Base-by-base conservation (phyloP, 768 basidiomycete species). In the Gyrodon lividus region DNA sequence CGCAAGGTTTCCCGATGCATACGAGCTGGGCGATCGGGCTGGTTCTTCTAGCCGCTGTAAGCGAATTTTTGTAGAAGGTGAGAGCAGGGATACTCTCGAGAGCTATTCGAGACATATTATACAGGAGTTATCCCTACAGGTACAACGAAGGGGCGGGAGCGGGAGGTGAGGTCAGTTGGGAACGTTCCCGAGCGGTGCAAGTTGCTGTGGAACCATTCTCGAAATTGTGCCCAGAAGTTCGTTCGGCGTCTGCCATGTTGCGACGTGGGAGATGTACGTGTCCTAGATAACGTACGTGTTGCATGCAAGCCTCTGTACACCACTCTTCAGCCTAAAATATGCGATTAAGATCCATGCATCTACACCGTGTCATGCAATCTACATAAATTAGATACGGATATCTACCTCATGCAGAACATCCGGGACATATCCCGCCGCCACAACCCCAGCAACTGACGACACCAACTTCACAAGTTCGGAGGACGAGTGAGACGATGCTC, bases 361-460 rank as follows among this genome's bases (percentile, higher is more conserved):
- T n/a, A n/a, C n/a, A 40, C 39, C 52, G 49, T 51, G 42, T n/a
- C 41, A 40, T 23, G 5, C 12, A 41, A 31, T 31, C 1, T 14
- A 28, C 13, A 14, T 37, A 52, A 10, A 34, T 26, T 37, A 40
- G 35, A 31, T 45, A 40, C 31, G 33, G 24, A 39, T 19, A 22
- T 24, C 34, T 5, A 19, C 42, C 19, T 67, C 58, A 75, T 34
- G 72, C 64, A 48, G 83, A 75, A 64, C 89, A 91, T 5, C 81
- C 84, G 45, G 82, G 79, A 65, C 89, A 91, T 39, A 86, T 71
- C 13, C 86, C 86, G 57, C 83, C 84, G 4, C 77, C 72, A 68
- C 96, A 98, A 12, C 95, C 96, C 80, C 82, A 87, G 66, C 96
- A 98, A 62, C 90, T 95, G 16, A 74, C 71, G 7, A 83, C 82